Evolutionary conservation across 164 flowering plant species (phyloP).

Genomic region (Cinnamomum chago): DNA sequence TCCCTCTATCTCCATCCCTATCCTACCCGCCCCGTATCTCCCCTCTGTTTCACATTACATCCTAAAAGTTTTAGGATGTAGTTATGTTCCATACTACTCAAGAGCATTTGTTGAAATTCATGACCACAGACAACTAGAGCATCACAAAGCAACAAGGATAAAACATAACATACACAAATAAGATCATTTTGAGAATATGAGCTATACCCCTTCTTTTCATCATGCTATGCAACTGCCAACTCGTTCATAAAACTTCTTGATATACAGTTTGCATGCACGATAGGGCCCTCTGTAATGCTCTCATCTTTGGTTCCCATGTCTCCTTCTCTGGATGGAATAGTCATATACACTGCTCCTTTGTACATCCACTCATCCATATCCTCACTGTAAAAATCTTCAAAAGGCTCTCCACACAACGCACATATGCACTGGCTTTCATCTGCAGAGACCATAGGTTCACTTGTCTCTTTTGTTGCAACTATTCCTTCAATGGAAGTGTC

Average conservation of each 20-base stretch:
- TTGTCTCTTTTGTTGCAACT: constrained; percentile 18
- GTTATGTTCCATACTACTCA: no score
- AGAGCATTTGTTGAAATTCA: not conserved
- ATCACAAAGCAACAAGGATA: not conserved
- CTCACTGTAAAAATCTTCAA: constrained; percentile 70
- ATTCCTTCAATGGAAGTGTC: constrained; percentile 13
- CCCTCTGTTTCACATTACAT: not conserved
- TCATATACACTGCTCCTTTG: constrained; percentile 61
- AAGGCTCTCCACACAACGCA: constrained; percentile 77
- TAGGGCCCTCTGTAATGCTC: constrained; percentile 36
- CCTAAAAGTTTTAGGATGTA: no score
- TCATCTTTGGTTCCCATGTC: constrained; percentile 22
- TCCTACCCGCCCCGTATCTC: not conserved
- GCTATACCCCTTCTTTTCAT: not conserved
- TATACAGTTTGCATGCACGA: constrained; percentile 70
- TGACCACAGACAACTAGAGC: not conserved
- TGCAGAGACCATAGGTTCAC: constrained; percentile 64
- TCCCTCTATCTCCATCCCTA: not conserved
- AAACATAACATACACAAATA: not conserved
- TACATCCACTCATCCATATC: constrained; percentile 82
- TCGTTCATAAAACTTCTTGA: constrained; percentile 47
- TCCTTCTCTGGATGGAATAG: constrained; percentile 16
- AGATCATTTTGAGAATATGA: not conserved
- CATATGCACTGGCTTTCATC: constrained; percentile 85
- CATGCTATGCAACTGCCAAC: constrained; percentile 33